Evolutionary conservation across 345 rosid genomes (phyloP).

Genomic region (Abelmoschus esculentus): DNA sequence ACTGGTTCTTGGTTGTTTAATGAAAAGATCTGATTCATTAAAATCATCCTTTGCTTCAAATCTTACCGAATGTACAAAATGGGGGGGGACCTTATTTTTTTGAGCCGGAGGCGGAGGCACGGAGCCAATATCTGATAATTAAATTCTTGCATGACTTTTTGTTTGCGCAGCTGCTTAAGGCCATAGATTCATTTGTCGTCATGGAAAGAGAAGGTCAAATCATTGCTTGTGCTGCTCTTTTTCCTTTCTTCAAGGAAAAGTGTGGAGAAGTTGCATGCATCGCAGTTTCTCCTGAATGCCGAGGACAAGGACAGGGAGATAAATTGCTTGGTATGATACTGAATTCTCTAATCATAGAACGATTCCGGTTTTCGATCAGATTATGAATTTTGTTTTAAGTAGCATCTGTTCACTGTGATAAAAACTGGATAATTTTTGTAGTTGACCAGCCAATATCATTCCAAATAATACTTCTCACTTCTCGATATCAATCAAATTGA

Average conservation of each 20-base stretch:
- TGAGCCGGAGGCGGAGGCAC: not conserved
- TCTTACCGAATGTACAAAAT: not conserved
- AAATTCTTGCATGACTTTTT: slow-evolving; percentile 11
- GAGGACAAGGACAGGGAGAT: slow-evolving; percentile 96
- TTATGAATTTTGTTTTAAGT: not conserved
- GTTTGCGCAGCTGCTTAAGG: slow-evolving; percentile 41
- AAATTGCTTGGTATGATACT: slow-evolving; percentile 66
- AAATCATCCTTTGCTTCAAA: not conserved
- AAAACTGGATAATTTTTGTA: not conserved
- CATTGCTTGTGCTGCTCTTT: slow-evolving; percentile 88
- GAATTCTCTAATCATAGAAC: not conserved
- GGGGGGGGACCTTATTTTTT: not conserved
- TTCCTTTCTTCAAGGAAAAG: slow-evolving; percentile 71
- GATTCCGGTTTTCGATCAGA: not conserved
- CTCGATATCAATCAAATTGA: not conserved
- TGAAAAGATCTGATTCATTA: not conserved
- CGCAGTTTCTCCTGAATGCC: slow-evolving; percentile 86
- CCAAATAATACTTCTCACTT: not conserved
- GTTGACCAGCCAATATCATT: not conserved
- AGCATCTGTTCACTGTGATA: not conserved
- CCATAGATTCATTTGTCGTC: slow-evolving; percentile 31
- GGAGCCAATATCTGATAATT: not conserved
- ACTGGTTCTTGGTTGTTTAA: not conserved
- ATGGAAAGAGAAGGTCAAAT: slow-evolving; percentile 59
- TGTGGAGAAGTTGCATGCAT: slow-evolving; percentile 95